Percentiles rank a stretch among this genome's conserved stretches.
phyloP scores from a whole-genome alignment of 768 basidiomycete genomes.

The Suillus paluster region DNA sequence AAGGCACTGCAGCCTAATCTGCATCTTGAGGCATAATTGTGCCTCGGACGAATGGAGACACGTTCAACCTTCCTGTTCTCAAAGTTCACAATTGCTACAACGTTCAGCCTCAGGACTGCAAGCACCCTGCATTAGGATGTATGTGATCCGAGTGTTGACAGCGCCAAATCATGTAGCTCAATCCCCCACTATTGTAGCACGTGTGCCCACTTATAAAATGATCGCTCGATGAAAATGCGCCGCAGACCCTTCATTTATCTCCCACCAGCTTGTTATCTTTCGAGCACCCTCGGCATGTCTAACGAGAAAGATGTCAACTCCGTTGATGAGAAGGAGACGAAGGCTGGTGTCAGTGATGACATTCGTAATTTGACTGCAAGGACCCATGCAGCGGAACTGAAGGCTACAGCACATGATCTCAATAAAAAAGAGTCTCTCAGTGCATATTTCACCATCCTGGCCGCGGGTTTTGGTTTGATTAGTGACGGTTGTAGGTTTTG shows the following conservation, averaged over 20 bases:
- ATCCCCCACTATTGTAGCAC: constrained; percentile 18
- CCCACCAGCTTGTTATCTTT: constrained; percentile 1
- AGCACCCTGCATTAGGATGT: constrained; percentile 2
- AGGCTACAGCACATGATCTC: constrained; percentile 26
- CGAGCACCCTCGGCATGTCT: constrained; percentile 21
- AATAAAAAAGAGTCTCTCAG: constrained; percentile 51
- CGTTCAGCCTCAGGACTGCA: background rate
- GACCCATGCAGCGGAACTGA: constrained; percentile 27
- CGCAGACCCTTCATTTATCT: constrained; percentile 2
- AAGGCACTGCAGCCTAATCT: background rate
- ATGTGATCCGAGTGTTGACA: constrained; percentile 1
- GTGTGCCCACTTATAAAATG: constrained; percentile 33
- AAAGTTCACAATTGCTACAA: background rate
- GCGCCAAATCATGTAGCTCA: constrained; percentile 10
- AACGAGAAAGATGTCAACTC: constrained; percentile 18
- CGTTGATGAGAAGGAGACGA: constrained; percentile 15
- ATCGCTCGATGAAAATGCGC: background rate
- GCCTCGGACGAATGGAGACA: background rate
- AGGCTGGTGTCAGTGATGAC: constrained; percentile 10
- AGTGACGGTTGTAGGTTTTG: constrained; percentile 57
- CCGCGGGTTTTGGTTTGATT: constrained; percentile 68
- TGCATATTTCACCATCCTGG: constrained; percentile 64
- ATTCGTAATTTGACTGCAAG: constrained; percentile 25
- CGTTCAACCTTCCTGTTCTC: constrained; percentile 1
- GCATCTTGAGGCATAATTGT: background rate